Conservation (phyloP, 2,329 filamentous ascomycete species). For the Venturia effusa region DNA sequence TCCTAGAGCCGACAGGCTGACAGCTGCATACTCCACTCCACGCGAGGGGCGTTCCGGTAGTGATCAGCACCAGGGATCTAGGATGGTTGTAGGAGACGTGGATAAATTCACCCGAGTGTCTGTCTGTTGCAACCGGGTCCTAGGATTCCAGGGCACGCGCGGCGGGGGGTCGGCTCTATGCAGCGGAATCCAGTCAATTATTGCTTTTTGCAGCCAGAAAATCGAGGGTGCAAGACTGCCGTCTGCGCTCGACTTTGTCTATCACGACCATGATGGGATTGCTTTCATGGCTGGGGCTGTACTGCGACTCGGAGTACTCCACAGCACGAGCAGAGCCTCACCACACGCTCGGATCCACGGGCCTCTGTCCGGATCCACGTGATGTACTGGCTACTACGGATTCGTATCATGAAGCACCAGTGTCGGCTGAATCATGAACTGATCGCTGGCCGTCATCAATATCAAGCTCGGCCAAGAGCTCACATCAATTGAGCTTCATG, state of each 20-base stretch:
- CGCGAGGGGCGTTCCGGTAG: not conserved
- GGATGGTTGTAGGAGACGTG: not conserved
- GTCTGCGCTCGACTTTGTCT: no score
- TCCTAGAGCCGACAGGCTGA: not conserved
- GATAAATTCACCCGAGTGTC: not conserved
- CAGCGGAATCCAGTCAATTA: not conserved
- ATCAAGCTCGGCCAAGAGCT: not conserved
- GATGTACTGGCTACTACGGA: conserved; percentile 19
- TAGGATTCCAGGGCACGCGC: not conserved
- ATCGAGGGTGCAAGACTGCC: no score
- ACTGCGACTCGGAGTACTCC: no score
- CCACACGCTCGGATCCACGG: no score
- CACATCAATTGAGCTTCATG: not conserved
- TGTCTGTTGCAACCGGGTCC: not conserved
- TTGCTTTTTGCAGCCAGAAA: not conserved
- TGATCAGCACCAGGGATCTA: not conserved
- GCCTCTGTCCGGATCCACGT: not conserved
- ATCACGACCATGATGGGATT: no score
- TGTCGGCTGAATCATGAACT: conserved; percentile 12
- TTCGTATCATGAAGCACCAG: conserved; percentile 17
- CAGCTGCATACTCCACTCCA: not conserved
- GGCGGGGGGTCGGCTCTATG: not conserved
- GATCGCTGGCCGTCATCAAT: not conserved
- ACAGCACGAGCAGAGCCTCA: no score
- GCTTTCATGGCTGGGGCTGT: no score